A percentile compares a stretch with the other conserved stretches of the same genome.
Evolutionary conservation across 352 stramenopile species (phyloP).

Genomic region (Globisporangium spinosum): DNA sequence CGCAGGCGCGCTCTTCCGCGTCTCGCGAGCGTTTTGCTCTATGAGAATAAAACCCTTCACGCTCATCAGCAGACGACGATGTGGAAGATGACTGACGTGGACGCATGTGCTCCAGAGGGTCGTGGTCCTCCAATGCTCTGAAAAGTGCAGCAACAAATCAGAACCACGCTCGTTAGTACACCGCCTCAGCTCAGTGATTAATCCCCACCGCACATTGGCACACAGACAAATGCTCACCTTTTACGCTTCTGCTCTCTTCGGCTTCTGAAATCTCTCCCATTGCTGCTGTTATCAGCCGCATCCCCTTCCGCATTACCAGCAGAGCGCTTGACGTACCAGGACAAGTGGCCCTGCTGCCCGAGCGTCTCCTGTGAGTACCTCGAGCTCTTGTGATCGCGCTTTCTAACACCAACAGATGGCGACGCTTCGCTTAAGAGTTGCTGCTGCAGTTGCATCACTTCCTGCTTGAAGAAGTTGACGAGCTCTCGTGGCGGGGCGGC

Average conservation of each 20-base stretch:
- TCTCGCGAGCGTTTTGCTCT: constrained; percentile 4
- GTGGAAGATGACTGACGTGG: constrained; percentile 15
- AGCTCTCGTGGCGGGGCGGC: constrained; percentile 16
- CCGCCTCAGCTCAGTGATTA: background rate
- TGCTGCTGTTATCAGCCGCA: constrained; percentile 1
- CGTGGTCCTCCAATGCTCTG: constrained; percentile 32
- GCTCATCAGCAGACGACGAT: background rate
- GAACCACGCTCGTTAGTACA: too few species aligned
- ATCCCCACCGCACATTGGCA: background rate
- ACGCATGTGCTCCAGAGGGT: constrained; percentile 44
- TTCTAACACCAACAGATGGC: background rate
- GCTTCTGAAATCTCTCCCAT: background rate
- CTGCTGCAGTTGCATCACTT: constrained; percentile 17
- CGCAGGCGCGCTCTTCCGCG: constrained; percentile 13
- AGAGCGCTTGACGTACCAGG: constrained; percentile 37
- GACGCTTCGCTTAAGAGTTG: background rate
- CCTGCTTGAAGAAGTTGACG: constrained; percentile 41
- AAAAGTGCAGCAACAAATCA: background rate
- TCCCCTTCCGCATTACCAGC: constrained; percentile 1
- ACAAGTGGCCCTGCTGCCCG: constrained; percentile 24
- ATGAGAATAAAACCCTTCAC: background rate
- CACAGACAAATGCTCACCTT: constrained; percentile 23
- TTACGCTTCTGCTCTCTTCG: constrained; percentile 36
- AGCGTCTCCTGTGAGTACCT: constrained; percentile 26
- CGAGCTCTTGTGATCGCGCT: constrained; percentile 3